These are phyloP conservation scores for Xanthoconium stramineum DNA, from an alignment of 768 basidiomycete species.

Conservation along the genomic window DNA sequence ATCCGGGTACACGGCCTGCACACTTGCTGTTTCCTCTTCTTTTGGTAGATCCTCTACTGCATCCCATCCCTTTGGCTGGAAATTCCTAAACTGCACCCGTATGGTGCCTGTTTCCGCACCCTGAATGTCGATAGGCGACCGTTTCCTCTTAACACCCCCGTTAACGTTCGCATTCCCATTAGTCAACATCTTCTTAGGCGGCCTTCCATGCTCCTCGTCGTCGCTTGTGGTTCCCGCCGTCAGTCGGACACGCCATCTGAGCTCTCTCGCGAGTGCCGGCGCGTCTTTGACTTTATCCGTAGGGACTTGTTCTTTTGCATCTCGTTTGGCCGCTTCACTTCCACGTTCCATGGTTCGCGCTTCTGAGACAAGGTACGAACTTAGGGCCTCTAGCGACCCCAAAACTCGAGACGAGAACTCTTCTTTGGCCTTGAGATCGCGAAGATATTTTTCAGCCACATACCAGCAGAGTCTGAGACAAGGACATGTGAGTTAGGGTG, in stretches of 20 bases:
- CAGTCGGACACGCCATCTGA: conserved; percentile 76
- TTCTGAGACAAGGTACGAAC: conserved; percentile 79
- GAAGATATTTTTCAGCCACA: conserved; percentile 75
- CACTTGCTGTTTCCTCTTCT: conserved; percentile 38
- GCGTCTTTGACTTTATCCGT: conserved; percentile 79
- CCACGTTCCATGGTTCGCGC: conserved; percentile 68
- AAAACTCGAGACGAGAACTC: conserved; percentile 60
- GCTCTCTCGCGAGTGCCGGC: conserved; percentile 74
- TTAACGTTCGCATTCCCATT: conserved; percentile 26
- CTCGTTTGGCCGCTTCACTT: conserved; percentile 66
- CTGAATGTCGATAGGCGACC: conserved; percentile 27
- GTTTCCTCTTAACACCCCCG: conserved; percentile 38
- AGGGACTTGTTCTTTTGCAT: conserved; percentile 80
- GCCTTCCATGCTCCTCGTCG: conserved; percentile 48
- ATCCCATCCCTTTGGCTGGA: conserved; percentile 69
- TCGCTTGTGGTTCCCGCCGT: conserved; percentile 64
- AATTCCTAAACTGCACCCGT: conserved; percentile 53
- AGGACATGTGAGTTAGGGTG: conserved; percentile 1
- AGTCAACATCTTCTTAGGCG: conserved; percentile 24
- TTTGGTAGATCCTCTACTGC: conserved; percentile 39
- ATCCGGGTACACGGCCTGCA: conserved; percentile 39
- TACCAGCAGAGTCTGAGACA: conserved; percentile 80
- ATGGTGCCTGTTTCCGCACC: conserved; percentile 10
- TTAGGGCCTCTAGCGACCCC: conserved; percentile 64
- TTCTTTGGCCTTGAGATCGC: conserved; percentile 61